Percentiles rank a stretch among this genome's conserved stretches.
phyloP scores from a whole-genome alignment of 805 yeast genomes.

The Starmerella apicola region DNA sequence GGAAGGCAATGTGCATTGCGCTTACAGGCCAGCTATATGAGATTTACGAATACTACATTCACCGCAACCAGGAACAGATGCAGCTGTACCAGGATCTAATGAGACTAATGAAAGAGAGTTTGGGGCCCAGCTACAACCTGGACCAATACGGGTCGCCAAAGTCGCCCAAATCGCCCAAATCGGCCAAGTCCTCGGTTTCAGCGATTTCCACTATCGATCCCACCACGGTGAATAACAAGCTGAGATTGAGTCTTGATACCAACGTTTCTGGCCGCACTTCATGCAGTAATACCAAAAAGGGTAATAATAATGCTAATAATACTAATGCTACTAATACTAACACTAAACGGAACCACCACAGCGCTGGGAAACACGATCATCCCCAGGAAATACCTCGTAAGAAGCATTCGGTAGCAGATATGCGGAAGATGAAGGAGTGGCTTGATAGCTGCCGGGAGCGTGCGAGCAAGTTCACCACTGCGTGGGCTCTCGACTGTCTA shows the following conservation, averaged over 20 bases:
- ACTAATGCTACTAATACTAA: too few species aligned
- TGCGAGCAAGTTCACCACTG: constrained; percentile 25
- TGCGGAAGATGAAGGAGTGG: constrained; percentile 22
- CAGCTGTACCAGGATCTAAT: constrained; percentile 18
- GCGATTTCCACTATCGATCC: too few species aligned
- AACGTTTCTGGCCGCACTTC: background rate
- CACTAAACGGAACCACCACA: background rate
- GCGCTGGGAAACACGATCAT: too few species aligned
- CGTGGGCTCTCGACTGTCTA: constrained; percentile 33
- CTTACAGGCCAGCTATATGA: constrained; percentile 24
- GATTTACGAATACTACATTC: constrained; percentile 27
- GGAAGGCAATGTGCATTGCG: constrained; percentile 24
- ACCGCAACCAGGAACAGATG: constrained; percentile 24
- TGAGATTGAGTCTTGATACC: background rate
- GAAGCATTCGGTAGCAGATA: background rate
- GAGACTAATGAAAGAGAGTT: constrained; percentile 5
- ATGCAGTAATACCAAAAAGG: background rate
- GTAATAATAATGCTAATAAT: background rate
- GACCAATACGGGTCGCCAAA: background rate
- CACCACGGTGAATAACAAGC: too few species aligned
- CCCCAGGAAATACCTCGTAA: background rate
- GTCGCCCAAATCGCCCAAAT: too few species aligned
- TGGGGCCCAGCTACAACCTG: background rate
- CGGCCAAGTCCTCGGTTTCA: too few species aligned
- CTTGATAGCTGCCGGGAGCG: constrained; percentile 24